phyloP scores from a whole-genome alignment of 768 basidiomycete genomes.

The Artomyces pyxidatus region DNA sequence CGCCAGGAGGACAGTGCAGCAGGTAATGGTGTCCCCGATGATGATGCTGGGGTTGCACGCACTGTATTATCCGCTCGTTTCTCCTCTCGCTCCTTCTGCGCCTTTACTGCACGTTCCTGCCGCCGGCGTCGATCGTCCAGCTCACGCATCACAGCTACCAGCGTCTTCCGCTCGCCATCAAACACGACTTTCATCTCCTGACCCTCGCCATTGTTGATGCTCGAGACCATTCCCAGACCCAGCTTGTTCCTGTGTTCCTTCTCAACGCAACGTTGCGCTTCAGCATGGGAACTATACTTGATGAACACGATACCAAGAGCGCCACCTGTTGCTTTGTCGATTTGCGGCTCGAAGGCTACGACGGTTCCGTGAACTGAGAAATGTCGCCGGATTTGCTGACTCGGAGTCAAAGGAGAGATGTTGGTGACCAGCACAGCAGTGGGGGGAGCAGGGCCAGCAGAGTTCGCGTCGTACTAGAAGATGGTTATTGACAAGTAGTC shows the following conservation, averaged over 20 bases:
- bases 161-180: constrained; percentile 63
- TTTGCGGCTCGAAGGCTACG: constrained; percentile 63
- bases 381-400: constrained; percentile 53
- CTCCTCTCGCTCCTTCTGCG: constrained; percentile 37
- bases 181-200: constrained; percentile 69
- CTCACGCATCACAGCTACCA: constrained; percentile 61
- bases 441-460: constrained; percentile 65
- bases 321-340: constrained; percentile 73
- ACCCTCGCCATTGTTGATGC: constrained; percentile 27
- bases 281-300: constrained; percentile 53
- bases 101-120: constrained; percentile 28
- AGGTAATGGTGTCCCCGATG: constrained; percentile 4
- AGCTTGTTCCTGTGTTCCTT: constrained; percentile 60
- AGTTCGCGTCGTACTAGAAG: constrained; percentile 65
- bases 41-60: constrained; percentile 6
- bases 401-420: constrained; percentile 65
- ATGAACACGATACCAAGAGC: constrained; percentile 78
- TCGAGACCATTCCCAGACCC: constrained; percentile 34
- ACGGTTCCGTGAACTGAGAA: constrained; percentile 59
- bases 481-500: constrained; percentile 2
- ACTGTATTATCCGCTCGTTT: constrained; percentile 20
- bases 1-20: constrained; percentile 13
- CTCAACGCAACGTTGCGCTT: constrained; percentile 59
- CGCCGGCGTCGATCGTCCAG: constrained; percentile 43
- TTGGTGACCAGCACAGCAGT: constrained; percentile 64